Evolutionary conservation across 306 rosid species (phyloP), one percentile per base, ranked within the genome.

Genomic region (Fragaria vesca): DNA sequence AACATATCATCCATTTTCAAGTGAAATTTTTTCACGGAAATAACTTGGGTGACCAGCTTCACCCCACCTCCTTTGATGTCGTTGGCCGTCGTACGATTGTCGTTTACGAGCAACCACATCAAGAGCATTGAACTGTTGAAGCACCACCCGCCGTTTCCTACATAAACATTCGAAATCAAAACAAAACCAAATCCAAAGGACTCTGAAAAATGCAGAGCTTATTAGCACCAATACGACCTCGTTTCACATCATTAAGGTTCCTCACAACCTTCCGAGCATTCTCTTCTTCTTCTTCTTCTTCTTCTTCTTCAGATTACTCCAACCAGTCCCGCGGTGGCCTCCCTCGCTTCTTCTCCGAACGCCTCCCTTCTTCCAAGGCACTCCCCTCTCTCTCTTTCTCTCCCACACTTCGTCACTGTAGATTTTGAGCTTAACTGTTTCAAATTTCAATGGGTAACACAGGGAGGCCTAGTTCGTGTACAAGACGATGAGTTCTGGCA

Each of bases 401-500:
- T 7, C 76, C 16, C 26, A 0, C 26, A 24, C 26, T 24, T 24
- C 26, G 47, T 21, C 45, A 66, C 47, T 16, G 66, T 72, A 36
- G 13, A 11, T 72, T 61, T 62, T 15, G n/a, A 17, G 40, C 66
- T 21, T n/a, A 40, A 76, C n/a, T 66, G 42, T 76, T 34, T 65
- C 45, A 2, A 57, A 21, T 74, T 24, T 72, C 26, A 45, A 73
- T 73, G 16, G 36, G 36, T 20, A 77, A n/a, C 81, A 81, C 89
- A 92, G 97, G 98, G 98, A 32, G 81, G 73, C 78, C 79, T 81
- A 69, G 80, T 95, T 70, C 88, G 89, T 12, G 86, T 95, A 17
- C 83, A 88, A 80, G 97, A 97, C 32, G 97, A 92, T 86, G 98
- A 95, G 58, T 87, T 95, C 76, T 91, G 96, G 97, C 98, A 95